Evolutionary conservation across 805 yeast species (phyloP), one percentile per base, ranked within the genome.

Genomic region (Komagataella pastoris): DNA sequence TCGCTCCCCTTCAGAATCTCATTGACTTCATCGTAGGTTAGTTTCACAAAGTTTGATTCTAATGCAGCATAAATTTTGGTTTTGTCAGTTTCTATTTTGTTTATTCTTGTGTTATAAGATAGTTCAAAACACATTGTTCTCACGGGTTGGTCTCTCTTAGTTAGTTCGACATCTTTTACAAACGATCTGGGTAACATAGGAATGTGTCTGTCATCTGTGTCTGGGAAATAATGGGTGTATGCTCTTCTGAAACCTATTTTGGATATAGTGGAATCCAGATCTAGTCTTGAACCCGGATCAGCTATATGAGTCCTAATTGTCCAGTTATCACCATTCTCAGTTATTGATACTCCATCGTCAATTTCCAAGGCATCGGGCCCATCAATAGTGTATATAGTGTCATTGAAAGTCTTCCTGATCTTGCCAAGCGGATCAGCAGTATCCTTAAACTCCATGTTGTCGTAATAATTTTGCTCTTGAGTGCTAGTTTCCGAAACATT

Each of bases 301-400:
- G 98, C 97, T 55, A 91, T 79, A 63, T 85, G 96, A 1, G 88
- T 73, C 30, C 83, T 76, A 4, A 90, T 57, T 7, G 70, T 66
- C 57, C 68, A 77, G 12, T 60, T 60, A 2, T 64, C 61, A 1
- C 62, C 56, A 1, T 59, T 58, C 50, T 24, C 56, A 55, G 24
- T 58, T 17, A 91, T 69, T 1, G 96, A 79, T 24, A 91, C 73
- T 48, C 97, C 99, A 65, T 91, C 99, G 65, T 91, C 99, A 54
- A 93, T 85, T 64, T 93, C 98, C 57, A 84, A 83, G 0, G 98
- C 96, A 46, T 73, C 74, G 3, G 71, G 77, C 2, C 83, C 74
- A 66, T 93, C 99, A 53, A 91, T 88, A 65, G 97, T 89, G 62
- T 80, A 91, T 1, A 89, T 81, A 0, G 77, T 74, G 10, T 75